phyloP scores from a whole-genome alignment of 192 early-diverging fungal species.

The Rhizophagus sp. region DNA sequence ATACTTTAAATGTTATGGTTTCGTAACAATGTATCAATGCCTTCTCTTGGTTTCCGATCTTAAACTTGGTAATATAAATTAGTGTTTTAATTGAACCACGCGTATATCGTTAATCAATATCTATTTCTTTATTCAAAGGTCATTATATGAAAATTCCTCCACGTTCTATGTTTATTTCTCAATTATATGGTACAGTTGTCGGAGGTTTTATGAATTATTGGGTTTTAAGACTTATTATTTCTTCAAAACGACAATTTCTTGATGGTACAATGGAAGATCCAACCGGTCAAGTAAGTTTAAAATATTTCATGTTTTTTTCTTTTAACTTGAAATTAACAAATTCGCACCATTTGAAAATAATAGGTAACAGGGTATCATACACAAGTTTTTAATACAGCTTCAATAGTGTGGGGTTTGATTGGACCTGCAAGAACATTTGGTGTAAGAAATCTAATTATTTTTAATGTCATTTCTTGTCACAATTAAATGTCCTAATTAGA shows the following conservation, averaged over 20 bases:
- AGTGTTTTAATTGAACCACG: neutral
- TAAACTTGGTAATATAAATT: slow-evolving; percentile 61
- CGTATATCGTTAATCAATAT: no score
- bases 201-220: slow-evolving; percentile 41
- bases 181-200: slow-evolving; percentile 56
- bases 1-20: slow-evolving; percentile 61
- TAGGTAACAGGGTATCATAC: neutral
- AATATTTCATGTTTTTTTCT: neutral
- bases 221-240: slow-evolving; percentile 30
- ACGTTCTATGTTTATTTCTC: slow-evolving; percentile 60
- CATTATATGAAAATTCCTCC: slow-evolving; percentile 74
- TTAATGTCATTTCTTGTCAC: neutral
- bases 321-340: neutral
- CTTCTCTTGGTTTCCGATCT: slow-evolving; percentile 69
- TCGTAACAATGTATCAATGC: slow-evolving; percentile 69
- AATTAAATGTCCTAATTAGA: neutral
- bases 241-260: slow-evolving; percentile 5
- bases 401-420: slow-evolving; percentile 65
- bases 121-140: neutral
- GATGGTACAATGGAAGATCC: slow-evolving; percentile 15
- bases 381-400: slow-evolving; percentile 44
- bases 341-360: neutral
- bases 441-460: neutral
- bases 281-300: slow-evolving; percentile 3
- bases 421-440: slow-evolving; percentile 57